These are phyloP conservation scores for Fremontodendron californicum DNA, from an alignment of 345 rosid species.

Conservation along the genomic window DNA sequence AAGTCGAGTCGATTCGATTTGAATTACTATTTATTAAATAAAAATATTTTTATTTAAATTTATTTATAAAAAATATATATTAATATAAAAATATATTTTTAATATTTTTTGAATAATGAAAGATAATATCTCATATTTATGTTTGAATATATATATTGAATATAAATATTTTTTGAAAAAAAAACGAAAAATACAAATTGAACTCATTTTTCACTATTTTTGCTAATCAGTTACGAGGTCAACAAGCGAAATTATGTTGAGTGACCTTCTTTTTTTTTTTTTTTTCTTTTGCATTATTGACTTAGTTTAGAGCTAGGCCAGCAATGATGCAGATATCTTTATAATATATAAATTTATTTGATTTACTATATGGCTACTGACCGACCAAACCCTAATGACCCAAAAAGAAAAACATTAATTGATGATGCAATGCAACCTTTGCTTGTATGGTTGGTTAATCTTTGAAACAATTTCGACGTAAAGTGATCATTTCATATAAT, in stretches of 20 bases:
- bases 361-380: neutral
- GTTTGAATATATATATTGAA: too few relatives aligned
- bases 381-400: conserved; percentile 6
- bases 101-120: too few relatives aligned
- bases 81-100: too few relatives aligned
- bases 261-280: neutral
- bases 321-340: neutral
- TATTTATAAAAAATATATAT: too few relatives aligned
- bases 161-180: too few relatives aligned
- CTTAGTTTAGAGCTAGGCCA: neutral
- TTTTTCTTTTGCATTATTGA: neutral
- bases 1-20: too few relatives aligned
- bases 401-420: neutral
- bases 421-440: conserved; percentile 5
- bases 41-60: too few relatives aligned
- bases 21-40: too few relatives aligned
- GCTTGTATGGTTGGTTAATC: conserved; percentile 8
- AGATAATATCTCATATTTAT: too few relatives aligned
- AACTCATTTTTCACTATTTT: neutral
- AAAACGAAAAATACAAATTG: neutral
- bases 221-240: neutral
- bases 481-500: too few relatives aligned
- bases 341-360: neutral
- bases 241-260: neutral
- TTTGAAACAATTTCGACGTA: too few relatives aligned